Percentiles rank a stretch among this genome's conserved stretches.
Conservation (phyloP, 208 protist genomes). For the Acanthamoeba castellanii region DNA sequence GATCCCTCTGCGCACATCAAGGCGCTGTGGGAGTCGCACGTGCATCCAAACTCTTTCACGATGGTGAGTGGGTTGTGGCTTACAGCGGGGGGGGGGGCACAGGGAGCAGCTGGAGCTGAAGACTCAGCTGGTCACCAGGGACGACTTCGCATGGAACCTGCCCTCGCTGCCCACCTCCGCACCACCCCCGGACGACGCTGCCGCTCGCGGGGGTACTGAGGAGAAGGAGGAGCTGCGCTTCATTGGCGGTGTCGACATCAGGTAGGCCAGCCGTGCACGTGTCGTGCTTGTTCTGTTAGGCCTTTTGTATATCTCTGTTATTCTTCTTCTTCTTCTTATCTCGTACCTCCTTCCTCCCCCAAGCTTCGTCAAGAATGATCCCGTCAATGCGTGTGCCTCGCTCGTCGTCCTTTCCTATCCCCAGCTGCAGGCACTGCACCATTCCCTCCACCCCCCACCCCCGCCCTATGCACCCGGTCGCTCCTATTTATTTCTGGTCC, state of each 20-base stretch:
- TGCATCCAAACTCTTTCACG: background rate
- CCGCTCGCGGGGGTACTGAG: no score
- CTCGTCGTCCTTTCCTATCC: slow-evolving; percentile 89
- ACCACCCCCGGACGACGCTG: background rate
- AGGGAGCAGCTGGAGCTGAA: slow-evolving; percentile 59
- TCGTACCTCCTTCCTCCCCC: background rate
- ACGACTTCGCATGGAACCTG: slow-evolving; percentile 53
- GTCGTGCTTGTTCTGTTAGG: background rate
- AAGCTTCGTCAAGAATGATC: slow-evolving; percentile 87
- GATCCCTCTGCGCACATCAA: background rate
- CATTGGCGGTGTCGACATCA: slow-evolving; percentile 46
- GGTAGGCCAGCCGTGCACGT: background rate
- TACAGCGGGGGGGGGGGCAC: no score
- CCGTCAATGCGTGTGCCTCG: slow-evolving; percentile 85
- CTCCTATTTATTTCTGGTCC: no score
- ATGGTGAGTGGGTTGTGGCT: no score
- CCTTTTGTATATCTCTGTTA: background rate
- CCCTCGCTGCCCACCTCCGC: background rate
- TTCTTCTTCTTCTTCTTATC: background rate
- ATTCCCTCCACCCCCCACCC: background rate
- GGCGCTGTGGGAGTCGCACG: background rate
- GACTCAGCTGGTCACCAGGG: background rate
- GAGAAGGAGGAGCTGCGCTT: background rate
- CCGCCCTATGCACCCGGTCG: no score
- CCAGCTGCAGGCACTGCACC: slow-evolving; percentile 76